Base-by-base conservation (phyloP, 2,329 filamentous ascomycete species). In the Helicocarpus griseus region DNA sequence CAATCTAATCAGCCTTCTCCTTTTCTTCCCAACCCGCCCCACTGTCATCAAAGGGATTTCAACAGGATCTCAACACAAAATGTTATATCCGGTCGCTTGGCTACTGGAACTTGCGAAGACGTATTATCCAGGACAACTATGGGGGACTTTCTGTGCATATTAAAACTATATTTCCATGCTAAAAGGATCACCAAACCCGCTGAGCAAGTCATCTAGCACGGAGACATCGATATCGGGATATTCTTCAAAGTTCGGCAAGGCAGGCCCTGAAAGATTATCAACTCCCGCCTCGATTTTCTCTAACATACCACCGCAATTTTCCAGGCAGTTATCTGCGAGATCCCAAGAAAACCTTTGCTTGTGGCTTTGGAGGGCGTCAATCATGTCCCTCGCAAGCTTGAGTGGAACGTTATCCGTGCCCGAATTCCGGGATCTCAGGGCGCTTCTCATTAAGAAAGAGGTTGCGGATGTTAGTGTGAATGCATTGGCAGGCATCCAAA, bases 391-490 rank as follows among this genome's bases (percentile, higher is more conserved):
- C 0, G 75, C 73, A 49, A 76, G 67, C n/a, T 63, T 61, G 8
- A 77, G 61, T 0, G 73, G 72, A 5, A 57, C 60, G 44, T 68
- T 70, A 36, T 69, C 64, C 2, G 64, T 63, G 1, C 65, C 59
- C 0, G 65, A 66, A 8, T 66, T 70, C 50, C 71, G 71, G 2
- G 69, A 69, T 50, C 76, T 70, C 2, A 79, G 60, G 0, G 72
- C 74, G 51, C 72, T 75, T 2, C 77, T 68, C 7, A 79, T 61
- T 26, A 79, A 60, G 36, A 78, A 77, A 38, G 72, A 77, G 13
- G 73, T 70, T 0, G 77, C 74, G 1, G 73, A 72, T 0, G 74
- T 69, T n/a, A 77, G 69, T 0, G 70, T 65, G 50, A 77, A 78
- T 0, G 74, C 69, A 35, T 68, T 67, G 2, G 73, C 65, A 0